A percentile compares a stretch with the other conserved stretches of the same genome.
Evolutionary conservation across 1,139 yeast genomes (phyloP).

Genomic region (Geotrichum bryndzae): DNA sequence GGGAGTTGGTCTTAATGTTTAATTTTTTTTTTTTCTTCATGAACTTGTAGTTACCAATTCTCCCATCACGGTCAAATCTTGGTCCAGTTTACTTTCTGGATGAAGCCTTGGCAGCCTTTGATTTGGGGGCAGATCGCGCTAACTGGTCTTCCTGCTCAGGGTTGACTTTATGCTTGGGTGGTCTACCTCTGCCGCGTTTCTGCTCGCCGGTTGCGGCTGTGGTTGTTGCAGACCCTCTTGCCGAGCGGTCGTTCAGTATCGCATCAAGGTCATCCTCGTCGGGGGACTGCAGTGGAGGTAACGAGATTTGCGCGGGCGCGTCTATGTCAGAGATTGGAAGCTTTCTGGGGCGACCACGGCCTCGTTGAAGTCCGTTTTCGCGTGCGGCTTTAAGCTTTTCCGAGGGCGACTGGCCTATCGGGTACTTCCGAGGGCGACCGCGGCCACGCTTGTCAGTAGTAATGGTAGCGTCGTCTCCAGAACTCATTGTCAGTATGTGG

Average conservation of each 20-base stretch:
- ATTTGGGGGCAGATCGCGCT: background rate
- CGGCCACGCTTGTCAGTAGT: constrained; percentile 15
- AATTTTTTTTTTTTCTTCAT: no score
- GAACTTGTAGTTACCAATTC: no score
- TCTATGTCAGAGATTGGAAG: background rate
- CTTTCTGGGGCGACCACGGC: constrained; percentile 18
- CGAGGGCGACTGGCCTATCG: constrained; percentile 17
- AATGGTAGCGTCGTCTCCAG: background rate
- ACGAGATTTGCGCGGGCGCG: constrained; percentile 1
- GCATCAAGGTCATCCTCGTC: constrained; percentile 3
- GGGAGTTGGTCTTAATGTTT: no score
- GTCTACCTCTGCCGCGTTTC: constrained; percentile 15
- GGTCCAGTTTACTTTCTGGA: background rate
- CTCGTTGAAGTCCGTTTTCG: constrained; percentile 12
- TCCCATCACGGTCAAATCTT: no score
- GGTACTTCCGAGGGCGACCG: constrained; percentile 19
- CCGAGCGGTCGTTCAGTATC: background rate
- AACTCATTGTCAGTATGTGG: background rate
- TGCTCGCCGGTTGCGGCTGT: background rate
- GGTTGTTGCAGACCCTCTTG: background rate
- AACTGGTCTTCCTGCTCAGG: background rate
- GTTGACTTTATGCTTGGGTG: constrained; percentile 5
- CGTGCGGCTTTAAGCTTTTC: constrained; percentile 17
- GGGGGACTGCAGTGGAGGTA: background rate
- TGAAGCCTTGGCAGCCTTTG: background rate